phyloP scores from a whole-genome alignment of 2,329 filamentous ascomycete genomes.

The Penicillium sp. region DNA sequence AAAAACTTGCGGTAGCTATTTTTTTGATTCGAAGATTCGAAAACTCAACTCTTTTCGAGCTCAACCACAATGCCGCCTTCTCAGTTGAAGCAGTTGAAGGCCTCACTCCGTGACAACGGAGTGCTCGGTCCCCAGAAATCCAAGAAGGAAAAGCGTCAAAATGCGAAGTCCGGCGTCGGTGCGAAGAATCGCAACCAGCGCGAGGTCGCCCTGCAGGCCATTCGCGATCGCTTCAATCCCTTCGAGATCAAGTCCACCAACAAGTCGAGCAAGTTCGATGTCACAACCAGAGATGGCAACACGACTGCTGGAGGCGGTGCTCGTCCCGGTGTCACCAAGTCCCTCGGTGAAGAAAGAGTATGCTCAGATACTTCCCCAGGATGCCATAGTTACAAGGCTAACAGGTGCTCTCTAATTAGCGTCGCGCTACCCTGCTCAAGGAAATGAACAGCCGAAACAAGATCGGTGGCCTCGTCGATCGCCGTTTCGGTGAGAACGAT shows the following conservation, averaged over 20 bases:
- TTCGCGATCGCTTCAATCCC: slow-evolving; percentile 95
- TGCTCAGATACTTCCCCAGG: slow-evolving; percentile 26
- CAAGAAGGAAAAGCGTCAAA: slow-evolving; percentile 87
- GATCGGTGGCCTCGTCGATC: slow-evolving; percentile 87
- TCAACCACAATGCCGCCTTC: slow-evolving; percentile 78
- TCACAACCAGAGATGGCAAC: slow-evolving; percentile 64
- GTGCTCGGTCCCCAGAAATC: slow-evolving; percentile 90
- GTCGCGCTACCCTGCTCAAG: slow-evolving; percentile 79
- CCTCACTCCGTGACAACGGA: slow-evolving; percentile 84
- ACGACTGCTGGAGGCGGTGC: slow-evolving; percentile 62
- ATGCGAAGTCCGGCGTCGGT: slow-evolving; percentile 65
- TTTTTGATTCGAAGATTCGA: slow-evolving; percentile 23
- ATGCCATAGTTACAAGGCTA: slow-evolving; percentile 5
- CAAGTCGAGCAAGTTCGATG: slow-evolving; percentile 80
- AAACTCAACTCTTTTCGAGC: neutral
- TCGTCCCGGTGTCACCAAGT: slow-evolving; percentile 81
- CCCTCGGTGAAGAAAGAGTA: slow-evolving; percentile 81
- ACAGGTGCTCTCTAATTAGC: slow-evolving; percentile 46
- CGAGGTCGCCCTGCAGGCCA: slow-evolving; percentile 75
- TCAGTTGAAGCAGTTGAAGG: slow-evolving; percentile 93
- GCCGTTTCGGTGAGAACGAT: slow-evolving; percentile 94
- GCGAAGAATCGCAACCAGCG: slow-evolving; percentile 76
- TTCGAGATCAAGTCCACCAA: slow-evolving; percentile 88
- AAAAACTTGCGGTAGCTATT: slow-evolving; percentile 15
- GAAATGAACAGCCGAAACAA: slow-evolving; percentile 90